phyloP scores from a whole-genome alignment of 1,284 basidiomycete species.

The Ceratobasidium papillatum region DNA sequence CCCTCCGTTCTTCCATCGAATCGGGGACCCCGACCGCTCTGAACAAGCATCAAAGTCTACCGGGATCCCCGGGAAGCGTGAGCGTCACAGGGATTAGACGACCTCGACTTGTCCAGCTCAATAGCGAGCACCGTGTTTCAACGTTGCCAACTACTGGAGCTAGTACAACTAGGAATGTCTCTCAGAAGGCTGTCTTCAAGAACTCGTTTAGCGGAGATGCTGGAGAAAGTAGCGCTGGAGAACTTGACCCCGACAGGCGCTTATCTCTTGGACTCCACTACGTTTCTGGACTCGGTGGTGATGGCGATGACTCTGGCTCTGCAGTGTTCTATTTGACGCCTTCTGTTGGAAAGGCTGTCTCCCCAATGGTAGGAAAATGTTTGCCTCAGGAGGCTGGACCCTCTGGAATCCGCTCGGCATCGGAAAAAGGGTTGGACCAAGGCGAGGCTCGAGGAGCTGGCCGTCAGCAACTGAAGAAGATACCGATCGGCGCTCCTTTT shows the following conservation, averaged over 20 bases:
- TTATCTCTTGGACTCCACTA: constrained; percentile 74
- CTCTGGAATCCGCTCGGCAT: constrained; percentile 46
- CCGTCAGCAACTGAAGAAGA: constrained; percentile 44
- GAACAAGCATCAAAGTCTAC: constrained; percentile 21
- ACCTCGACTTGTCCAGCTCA: constrained; percentile 77
- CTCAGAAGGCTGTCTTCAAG: constrained; percentile 69
- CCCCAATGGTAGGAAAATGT: constrained; percentile 25
- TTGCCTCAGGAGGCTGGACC: constrained; percentile 42
- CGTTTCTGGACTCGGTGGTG: constrained; percentile 69
- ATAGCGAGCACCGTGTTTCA: constrained; percentile 71
- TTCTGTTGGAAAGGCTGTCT: constrained; percentile 8
- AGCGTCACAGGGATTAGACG: constrained; percentile 28
- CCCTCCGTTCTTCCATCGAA: constrained; percentile 42
- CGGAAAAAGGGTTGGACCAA: constrained; percentile 36
- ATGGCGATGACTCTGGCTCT: constrained; percentile 19
- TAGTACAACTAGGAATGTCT: constrained; percentile 59
- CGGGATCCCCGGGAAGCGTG: constrained; percentile 26
- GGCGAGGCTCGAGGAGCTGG: not conserved
- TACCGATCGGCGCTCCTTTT: constrained; percentile 49
- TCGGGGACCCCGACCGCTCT: constrained; percentile 43
- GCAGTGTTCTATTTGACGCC: constrained; percentile 39
- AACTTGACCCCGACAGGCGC: constrained; percentile 59
- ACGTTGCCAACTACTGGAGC: constrained; percentile 52
- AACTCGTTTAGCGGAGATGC: constrained; percentile 47
- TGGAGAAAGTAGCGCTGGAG: constrained; percentile 45